Evolutionary conservation across 1,284 basidiomycete genomes (phyloP).

Genomic region (Coniferiporia weirii): DNA sequence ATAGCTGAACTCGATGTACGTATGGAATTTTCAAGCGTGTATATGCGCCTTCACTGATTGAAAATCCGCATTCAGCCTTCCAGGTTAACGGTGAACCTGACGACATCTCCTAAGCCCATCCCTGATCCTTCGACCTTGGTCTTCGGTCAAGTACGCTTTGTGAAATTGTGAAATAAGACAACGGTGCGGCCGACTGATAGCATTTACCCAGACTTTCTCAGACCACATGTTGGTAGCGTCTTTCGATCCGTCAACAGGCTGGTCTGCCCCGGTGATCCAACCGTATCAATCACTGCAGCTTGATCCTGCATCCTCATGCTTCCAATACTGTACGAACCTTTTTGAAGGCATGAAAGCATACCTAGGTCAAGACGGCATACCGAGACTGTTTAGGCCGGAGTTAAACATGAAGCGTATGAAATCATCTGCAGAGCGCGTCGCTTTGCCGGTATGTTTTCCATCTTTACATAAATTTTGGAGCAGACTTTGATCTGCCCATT

Average conservation of each 20-base stretch:
- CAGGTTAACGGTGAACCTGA: conserved; percentile 35
- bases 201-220: conserved; percentile 27
- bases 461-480: not conserved
- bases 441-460: conserved; percentile 49
- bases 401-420: conserved; percentile 77
- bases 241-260: conserved; percentile 63
- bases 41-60: not conserved
- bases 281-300: conserved; percentile 68
- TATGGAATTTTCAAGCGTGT: not conserved
- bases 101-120: conserved; percentile 33
- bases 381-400: conserved; percentile 73
- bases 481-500: conserved; percentile 4
- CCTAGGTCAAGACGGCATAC: conserved; percentile 55
- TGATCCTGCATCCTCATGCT: conserved; percentile 70
- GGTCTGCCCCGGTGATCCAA: conserved; percentile 77
- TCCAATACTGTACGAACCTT: conserved; percentile 73
- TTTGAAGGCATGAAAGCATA: conserved; percentile 95
- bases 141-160: conserved; percentile 37
- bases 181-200: conserved; percentile 1
- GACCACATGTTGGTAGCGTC: conserved; percentile 80
- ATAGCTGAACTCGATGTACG: not conserved
- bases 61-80: conserved; percentile 33
- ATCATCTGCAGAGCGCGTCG: conserved; percentile 54
- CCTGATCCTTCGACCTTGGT: conserved; percentile 36
- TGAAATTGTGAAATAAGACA: conserved; percentile 1